phyloP scores from a whole-genome alignment of 2,329 filamentous ascomycete species.

The Pestalotiopsis sp. region DNA sequence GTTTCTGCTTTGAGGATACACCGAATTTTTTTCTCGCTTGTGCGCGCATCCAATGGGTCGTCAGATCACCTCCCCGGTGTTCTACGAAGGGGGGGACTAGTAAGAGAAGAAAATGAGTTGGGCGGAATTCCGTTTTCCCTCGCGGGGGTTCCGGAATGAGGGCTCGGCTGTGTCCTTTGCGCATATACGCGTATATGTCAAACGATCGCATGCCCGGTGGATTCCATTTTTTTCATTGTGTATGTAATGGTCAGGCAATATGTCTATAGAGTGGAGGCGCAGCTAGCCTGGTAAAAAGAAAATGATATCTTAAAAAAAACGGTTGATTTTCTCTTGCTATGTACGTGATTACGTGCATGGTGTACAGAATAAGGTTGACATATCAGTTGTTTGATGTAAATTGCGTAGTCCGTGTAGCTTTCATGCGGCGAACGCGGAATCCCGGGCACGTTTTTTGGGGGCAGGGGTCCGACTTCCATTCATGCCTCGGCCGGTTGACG shows the following conservation, averaged over 20 bases:
- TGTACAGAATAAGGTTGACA: not conserved
- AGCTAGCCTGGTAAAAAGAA: not conserved
- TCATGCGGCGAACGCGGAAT: not conserved
- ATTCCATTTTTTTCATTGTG: not conserved
- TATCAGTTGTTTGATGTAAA: not conserved
- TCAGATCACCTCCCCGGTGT: not conserved
- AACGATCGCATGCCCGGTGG: not conserved
- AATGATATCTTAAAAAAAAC: not conserved
- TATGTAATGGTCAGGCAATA: not conserved
- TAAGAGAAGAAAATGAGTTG: not conserved
- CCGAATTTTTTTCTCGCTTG: not conserved
- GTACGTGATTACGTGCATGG: not conserved
- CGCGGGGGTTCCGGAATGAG: not conserved
- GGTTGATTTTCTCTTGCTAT: too few species aligned
- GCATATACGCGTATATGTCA: not conserved
- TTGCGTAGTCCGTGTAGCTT: not conserved
- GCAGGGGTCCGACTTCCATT: not conserved
- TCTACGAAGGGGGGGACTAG: not conserved
- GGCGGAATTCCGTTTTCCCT: not conserved
- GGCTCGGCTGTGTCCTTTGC: not conserved
- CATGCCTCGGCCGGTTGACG: too few species aligned
- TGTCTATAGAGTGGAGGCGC: conserved; percentile 1
- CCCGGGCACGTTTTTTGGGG: not conserved
- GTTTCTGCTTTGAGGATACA: not conserved
- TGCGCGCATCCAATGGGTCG: not conserved